Base-by-base conservation (phyloP, 2,329 filamentous ascomycete genomes). In the Emericellopsis cladophorae region DNA sequence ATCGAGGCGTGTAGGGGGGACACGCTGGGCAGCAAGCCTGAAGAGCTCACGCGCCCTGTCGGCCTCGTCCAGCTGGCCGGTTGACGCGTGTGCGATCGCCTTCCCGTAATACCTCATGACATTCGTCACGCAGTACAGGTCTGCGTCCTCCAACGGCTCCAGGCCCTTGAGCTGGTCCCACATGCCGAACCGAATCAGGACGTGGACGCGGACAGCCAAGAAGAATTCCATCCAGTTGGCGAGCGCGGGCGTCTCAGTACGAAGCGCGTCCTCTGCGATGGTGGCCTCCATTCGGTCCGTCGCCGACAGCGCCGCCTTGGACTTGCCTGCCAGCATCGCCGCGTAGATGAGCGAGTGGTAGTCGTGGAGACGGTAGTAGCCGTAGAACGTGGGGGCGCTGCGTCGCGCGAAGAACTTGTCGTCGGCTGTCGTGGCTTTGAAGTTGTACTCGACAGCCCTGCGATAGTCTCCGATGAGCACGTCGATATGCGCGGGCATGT, bases 341-440 rank as follows among this genome's bases (percentile, higher is more conserved):
- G 79, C 80, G 52, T 87, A 87, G 37, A 86, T 73, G 7, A 75
- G 68, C 43, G 83, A 85, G 53, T 87, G 82, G 49, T 77, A 79
- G 49, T 87, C 66, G 53, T 88, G 83, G 45, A 74, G 71, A 5
- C 82, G 72, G 52, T 87, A 88, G 10, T 85, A 67, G 0, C 76
- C 79, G 57, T 87, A 88, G 55, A 87, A 86, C 53, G 81, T 81
- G 40, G 72, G 55, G 0, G 72, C 62, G 0, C 81, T 79, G 4
- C 68, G 64, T 4, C 66, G 60, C 0, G 60, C 57, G 2, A 82
- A 63, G 49, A 73, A 86, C 45, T 73, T 75, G 40, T 81, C 72
- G 52, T 88, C 81, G 1, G 80, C 79, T 0, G 59, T 50, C 37
- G 81, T 76, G 8, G 82, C 82, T 26, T 71, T 68, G 4, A 67